Base-by-base conservation (phyloP, 2,329 filamentous ascomycete genomes). In the Neofusicoccum parvum region DNA sequence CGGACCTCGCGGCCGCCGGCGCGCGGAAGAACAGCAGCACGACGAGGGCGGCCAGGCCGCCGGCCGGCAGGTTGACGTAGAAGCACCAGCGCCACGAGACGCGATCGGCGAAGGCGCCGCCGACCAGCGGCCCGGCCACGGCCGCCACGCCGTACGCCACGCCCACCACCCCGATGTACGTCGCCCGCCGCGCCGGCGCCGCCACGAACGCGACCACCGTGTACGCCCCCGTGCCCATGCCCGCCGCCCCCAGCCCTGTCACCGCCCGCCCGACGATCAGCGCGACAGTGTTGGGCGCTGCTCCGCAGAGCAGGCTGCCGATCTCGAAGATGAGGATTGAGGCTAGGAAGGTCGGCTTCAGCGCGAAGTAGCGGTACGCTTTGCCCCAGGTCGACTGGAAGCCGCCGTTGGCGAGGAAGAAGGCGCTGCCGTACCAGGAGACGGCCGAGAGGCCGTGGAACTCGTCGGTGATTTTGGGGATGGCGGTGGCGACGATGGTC, bases 261-360 rank as follows among this genome's bases (percentile, higher is more conserved):
- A 86, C 73, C 0, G 81, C 82, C 62, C 84, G 78, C 11, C 84
- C 84, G 48, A 85, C 73, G 69, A 86, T 84, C 32, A 86, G 62
- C 2, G 59, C 34, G 3, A 69, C 68, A 1, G 69, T 72, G 48
- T 69, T 73, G 12, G 71, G 73, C 6, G 76, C 74, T 1, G 75
- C 71, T 14, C 63, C 85, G 68, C 83, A 87, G 17, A 87, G 69
- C 7, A 82, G 69, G 0, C 83, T 85, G 5, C 85, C 85, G 12
- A 86, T 20, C 69, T 86, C 83, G 68, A 87, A 87, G 65, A 85
- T 48, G 58, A 70, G 67, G 34, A 78, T 76, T 17, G 68, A 37
- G 6, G 65, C 49, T 7, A 78, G 63, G 67, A 78, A 80, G 32
- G 71, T 68, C 9, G 65, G 70, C 68, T 80, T 80, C 1, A 75